These are phyloP conservation scores for Pichia sp. DNA, from an alignment of 1,139 yeast genomes.

Conservation along the genomic window DNA sequence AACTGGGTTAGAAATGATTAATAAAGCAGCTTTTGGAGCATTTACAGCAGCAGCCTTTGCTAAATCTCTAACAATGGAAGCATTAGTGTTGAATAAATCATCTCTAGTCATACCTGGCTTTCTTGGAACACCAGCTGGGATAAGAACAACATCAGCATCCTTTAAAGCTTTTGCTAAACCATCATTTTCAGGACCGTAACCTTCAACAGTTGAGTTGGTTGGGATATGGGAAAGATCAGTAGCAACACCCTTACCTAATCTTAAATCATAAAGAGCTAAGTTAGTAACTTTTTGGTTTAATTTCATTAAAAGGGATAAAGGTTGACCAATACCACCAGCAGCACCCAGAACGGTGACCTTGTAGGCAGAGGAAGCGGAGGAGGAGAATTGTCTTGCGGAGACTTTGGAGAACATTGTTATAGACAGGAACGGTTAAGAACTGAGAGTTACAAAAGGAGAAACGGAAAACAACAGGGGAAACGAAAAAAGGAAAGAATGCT, in stretches of 20 bases:
- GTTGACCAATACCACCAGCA: conserved; percentile 99
- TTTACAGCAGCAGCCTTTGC: conserved; percentile 83
- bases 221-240: conserved; percentile 93
- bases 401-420: conserved; percentile 35
- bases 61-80: conserved; percentile 88
- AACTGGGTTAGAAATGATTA: conserved; percentile 93
- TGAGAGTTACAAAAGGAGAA: neutral
- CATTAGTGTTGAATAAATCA: conserved; percentile 95
- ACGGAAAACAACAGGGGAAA: neutral
- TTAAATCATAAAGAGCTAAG: conserved; percentile 84
- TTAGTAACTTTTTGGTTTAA: conserved; percentile 80
- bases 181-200: conserved; percentile 80
- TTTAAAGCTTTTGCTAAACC: conserved; percentile 74
- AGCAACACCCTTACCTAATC: conserved; percentile 95
- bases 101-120: conserved; percentile 99
- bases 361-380: conserved; percentile 60
- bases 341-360: conserved; percentile 93
- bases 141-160: conserved; percentile 81
- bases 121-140: conserved; percentile 99
- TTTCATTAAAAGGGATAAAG: conserved; percentile 84
- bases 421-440: neutral
- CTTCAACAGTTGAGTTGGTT: conserved; percentile 77
- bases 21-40: conserved; percentile 83
- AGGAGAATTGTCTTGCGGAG: conserved; percentile 48
- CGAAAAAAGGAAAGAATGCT: neutral